Base-by-base conservation (phyloP, 257 asterid species). In the Solanum dulcamara region DNA sequence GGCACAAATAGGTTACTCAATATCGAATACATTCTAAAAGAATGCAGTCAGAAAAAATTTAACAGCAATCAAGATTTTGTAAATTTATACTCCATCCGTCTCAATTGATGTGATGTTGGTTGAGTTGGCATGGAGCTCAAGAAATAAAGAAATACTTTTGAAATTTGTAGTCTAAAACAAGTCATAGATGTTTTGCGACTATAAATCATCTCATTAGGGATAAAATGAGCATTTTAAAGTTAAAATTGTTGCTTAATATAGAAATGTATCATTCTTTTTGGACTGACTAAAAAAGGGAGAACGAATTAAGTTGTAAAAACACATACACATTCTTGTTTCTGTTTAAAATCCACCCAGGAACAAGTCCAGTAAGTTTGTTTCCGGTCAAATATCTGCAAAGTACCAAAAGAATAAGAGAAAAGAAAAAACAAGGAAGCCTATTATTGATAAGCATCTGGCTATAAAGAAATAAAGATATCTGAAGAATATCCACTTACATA, bases 311-410 rank as follows among this genome's bases (percentile, higher is more conserved):
- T 18, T 62, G 50, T n/a, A 71, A 32, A 80, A 80, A 60, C 86
- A 84, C 93, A 40, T 89, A 95, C 99, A 89, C 89, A 26, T 93
- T 95, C 90, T 92, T 94, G 91, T 93, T 95, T 91, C 97, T 89
- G 57, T 87, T 87, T 68, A 92, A 81, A 87, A 94, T 84, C 97
- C 96, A 94, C 6, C 10, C 86, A 20, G 98, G 98, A 85, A 94
- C 81, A 81, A 9, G 84, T 85, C 98, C 99, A 2, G 90, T 93
- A 55, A 96, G 97, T 80, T 86, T 90, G 89, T 96, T 96, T 86
- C 94, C 91, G 32, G 97, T 93, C 92, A 96, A 88, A 88, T 90
- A 95, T 87, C 99, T 96, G 83, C 64, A 66, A 83, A 71, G 38
- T 84, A 84, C 55, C 70, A 37, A 70, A 32, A 71, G 15, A 60